Evolutionary conservation across 306 rosid genomes (phyloP).

Genomic region (Amphicarpaea edgeworthii): DNA sequence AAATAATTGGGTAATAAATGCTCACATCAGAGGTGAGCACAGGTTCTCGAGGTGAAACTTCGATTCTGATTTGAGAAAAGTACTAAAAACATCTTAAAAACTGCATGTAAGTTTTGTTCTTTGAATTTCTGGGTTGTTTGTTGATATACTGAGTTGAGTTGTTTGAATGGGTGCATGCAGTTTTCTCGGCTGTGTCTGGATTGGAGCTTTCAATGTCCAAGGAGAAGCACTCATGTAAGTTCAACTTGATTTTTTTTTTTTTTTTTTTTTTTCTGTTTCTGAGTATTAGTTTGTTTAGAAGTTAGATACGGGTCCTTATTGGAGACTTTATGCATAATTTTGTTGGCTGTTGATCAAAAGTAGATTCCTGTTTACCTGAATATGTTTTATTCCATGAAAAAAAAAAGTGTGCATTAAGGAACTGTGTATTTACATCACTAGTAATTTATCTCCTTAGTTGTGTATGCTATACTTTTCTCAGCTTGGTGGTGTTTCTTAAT

Average conservation of each 20-base stretch:
- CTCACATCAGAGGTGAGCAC: background rate
- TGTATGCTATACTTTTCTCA: constrained; percentile 4
- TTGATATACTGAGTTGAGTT: constrained; percentile 35
- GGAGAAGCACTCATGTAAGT: constrained; percentile 83
- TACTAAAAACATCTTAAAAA: background rate
- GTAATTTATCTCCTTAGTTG: constrained; percentile 22
- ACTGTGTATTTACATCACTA: background rate
- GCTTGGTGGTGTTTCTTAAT: constrained; percentile 22
- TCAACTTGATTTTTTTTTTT: constrained; percentile 13
- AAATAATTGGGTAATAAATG: background rate
- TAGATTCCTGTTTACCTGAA: constrained; percentile 20
- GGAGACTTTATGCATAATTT: constrained; percentile 19
- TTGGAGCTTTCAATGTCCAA: constrained; percentile 83
- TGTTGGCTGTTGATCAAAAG: background rate
- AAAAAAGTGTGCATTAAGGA: background rate
- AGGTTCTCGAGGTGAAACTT: background rate
- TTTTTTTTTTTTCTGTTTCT: background rate
- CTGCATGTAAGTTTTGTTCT: background rate
- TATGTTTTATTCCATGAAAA: background rate
- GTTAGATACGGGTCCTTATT: constrained; percentile 14
- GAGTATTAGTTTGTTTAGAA: constrained; percentile 22
- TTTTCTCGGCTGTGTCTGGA: constrained; percentile 97
- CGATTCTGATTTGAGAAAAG: background rate
- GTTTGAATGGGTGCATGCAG: constrained; percentile 70
- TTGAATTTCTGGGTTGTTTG: background rate